phyloP scores from a whole-genome alignment of 768 basidiomycete species.

The Clavaria fumosa region DNA sequence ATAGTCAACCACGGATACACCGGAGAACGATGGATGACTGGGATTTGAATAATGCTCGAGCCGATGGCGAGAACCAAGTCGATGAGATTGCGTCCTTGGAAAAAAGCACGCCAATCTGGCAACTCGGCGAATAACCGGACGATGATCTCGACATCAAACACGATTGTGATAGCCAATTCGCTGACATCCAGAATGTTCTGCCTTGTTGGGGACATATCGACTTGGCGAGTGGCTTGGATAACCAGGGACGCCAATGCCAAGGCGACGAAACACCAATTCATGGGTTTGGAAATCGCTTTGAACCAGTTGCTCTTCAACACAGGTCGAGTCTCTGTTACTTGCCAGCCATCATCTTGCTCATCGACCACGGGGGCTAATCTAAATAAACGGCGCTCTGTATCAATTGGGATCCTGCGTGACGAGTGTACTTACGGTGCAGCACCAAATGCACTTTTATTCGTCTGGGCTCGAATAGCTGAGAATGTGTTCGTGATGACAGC shows the following conservation, averaged over 20 bases:
- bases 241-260: constrained; percentile 57
- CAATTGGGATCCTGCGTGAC: not conserved
- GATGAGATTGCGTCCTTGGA: constrained; percentile 54
- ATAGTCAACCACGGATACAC: constrained; percentile 84
- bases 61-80: constrained; percentile 65
- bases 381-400: constrained; percentile 1
- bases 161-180: constrained; percentile 64
- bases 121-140: constrained; percentile 54
- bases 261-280: constrained; percentile 59
- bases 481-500: constrained; percentile 95
- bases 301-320: constrained; percentile 29
- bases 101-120: constrained; percentile 76
- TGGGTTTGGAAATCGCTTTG: constrained; percentile 40
- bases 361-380: constrained; percentile 28
- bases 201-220: constrained; percentile 32
- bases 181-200: constrained; percentile 37
- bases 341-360: constrained; percentile 52
- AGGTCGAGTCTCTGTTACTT: constrained; percentile 29
- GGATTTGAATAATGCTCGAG: constrained; percentile 73
- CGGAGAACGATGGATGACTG: constrained; percentile 43
- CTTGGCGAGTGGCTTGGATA: constrained; percentile 54
- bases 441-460: constrained; percentile 85
- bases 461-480: constrained; percentile 71
- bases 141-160: constrained; percentile 81
- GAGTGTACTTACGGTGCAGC: constrained; percentile 47